These are phyloP conservation scores for Alternaria postmessia DNA, from an alignment of 2,329 filamentous ascomycete genomes.

Conservation along the genomic window DNA sequence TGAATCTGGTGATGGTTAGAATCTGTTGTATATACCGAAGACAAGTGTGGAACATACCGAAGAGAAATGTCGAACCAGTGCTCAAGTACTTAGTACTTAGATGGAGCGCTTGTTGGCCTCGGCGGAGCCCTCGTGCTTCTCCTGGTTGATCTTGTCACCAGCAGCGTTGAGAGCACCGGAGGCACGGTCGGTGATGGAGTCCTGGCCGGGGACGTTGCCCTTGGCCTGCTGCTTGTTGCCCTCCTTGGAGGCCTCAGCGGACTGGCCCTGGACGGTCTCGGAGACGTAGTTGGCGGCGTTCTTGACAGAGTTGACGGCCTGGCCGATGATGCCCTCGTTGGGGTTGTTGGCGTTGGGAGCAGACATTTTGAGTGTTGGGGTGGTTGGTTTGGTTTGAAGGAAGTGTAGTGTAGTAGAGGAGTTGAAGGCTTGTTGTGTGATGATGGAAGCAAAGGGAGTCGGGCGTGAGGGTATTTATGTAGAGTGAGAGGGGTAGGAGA, in stretches of 20 bases:
- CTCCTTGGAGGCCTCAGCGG: constrained; percentile 69
- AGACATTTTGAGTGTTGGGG: constrained; percentile 51
- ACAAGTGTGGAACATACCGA: constrained; percentile 19
- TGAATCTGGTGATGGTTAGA: constrained; percentile 13
- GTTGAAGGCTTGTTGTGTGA: constrained; percentile 24
- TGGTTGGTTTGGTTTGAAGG: constrained; percentile 14
- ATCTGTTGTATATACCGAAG: background rate
- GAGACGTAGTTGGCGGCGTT: constrained; percentile 74
- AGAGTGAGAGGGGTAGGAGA: constrained; percentile 10
- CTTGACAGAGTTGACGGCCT: constrained; percentile 52
- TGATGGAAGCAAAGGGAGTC: constrained; percentile 17
- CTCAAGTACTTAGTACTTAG: constrained; percentile 29
- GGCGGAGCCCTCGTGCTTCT: constrained; percentile 59
- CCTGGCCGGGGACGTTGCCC: constrained; percentile 64
- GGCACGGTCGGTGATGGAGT: constrained; percentile 58
- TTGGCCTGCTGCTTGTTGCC: constrained; percentile 68
- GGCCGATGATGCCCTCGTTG: constrained; percentile 55
- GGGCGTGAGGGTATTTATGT: constrained; percentile 27
- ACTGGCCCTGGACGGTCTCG: constrained; percentile 67
- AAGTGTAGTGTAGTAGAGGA: constrained; percentile 8
- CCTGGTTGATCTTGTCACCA: constrained; percentile 63
- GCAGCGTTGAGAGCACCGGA: constrained; percentile 62
- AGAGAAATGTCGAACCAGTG: constrained; percentile 24
- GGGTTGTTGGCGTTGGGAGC: constrained; percentile 55
- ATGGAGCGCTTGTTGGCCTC: constrained; percentile 59